phyloP scores from a whole-genome alignment of 73 alveolate genomes.

The Uronychia setigera region DNA sequence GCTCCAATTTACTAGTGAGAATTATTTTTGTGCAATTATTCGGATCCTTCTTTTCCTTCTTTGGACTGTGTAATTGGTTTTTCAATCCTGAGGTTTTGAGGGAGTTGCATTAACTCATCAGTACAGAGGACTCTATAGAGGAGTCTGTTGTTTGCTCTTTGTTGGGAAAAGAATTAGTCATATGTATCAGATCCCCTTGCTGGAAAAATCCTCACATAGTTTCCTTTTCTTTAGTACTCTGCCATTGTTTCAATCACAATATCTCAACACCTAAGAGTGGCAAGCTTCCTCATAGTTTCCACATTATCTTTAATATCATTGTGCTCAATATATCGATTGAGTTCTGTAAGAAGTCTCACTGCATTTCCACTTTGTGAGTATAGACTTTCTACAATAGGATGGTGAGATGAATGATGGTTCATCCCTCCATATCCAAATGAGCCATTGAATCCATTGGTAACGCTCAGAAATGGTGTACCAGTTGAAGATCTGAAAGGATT shows the following conservation, averaged over 20 bases:
- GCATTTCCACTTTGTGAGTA: slow-evolving; percentile 3
- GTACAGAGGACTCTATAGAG: slow-evolving; percentile 47
- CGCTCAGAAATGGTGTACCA: not conserved
- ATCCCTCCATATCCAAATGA: not conserved
- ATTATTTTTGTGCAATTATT: not conserved
- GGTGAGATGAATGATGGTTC: not conserved
- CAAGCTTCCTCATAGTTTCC: not conserved
- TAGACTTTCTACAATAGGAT: not conserved
- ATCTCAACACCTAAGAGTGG: slow-evolving; percentile 22
- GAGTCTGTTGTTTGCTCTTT: slow-evolving; percentile 34
- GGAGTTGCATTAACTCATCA: not conserved
- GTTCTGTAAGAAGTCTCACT: slow-evolving; percentile 52
- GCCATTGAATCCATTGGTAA: not conserved
- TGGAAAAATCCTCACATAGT: slow-evolving; percentile 64
- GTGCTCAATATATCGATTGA: slow-evolving; percentile 13
- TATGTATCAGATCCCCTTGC: slow-evolving; percentile 37
- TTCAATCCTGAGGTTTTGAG: not conserved
- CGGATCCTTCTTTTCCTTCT: not conserved
- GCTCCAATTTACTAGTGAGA: not conserved
- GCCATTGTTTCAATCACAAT: slow-evolving; percentile 44
- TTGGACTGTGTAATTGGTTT: not conserved
- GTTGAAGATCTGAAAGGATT: not conserved
- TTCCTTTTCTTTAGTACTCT: slow-evolving; percentile 48
- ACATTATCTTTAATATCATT: slow-evolving; percentile 3
- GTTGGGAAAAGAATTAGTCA: slow-evolving; percentile 40